phyloP scores from a whole-genome alignment of 345 rosid species.

The Excoecaria agallocha region DNA sequence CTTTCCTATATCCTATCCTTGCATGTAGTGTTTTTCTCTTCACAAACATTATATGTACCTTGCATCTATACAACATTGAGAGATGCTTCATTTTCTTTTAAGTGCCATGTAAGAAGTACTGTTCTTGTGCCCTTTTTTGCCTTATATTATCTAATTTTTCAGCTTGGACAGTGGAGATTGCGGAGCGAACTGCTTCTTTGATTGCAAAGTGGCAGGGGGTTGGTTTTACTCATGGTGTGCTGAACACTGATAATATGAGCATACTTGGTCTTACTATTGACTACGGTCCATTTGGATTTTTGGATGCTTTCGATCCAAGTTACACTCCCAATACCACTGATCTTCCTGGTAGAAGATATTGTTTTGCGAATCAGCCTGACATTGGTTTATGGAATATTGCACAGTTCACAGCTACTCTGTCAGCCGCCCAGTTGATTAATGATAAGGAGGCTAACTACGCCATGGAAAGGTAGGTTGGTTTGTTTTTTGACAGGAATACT shows the following conservation, averaged over 20 bases:
- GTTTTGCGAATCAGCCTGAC: conserved; percentile 98
- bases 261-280: conserved; percentile 90
- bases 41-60: not conserved
- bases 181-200: conserved; percentile 85
- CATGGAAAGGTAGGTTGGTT: conserved; percentile 68
- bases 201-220: conserved; percentile 95
- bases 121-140: not conserved
- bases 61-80: not conserved
- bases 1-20: not conserved
- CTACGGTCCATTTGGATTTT: conserved; percentile 97
- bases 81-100: not conserved
- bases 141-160: conserved; percentile 25
- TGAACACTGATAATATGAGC: conserved; percentile 99
- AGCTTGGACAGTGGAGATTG: conserved; percentile 95
- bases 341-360: conserved; percentile 95
- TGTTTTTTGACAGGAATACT: not conserved
- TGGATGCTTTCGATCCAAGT: conserved; percentile 98
- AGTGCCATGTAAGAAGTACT: not conserved
- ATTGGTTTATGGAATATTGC: conserved; percentile 91
- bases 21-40: not conserved
- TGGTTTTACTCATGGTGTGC: conserved; percentile 96
- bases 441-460: conserved; percentile 84
- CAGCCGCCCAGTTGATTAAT: conserved; percentile 67
- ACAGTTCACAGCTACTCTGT: conserved; percentile 67
- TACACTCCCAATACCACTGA: conserved; percentile 96